Evolutionary conservation across 2,329 filamentous ascomycete genomes (phyloP), one percentile per base, ranked within the genome.

Genomic region (Mariannaea elegans): DNA sequence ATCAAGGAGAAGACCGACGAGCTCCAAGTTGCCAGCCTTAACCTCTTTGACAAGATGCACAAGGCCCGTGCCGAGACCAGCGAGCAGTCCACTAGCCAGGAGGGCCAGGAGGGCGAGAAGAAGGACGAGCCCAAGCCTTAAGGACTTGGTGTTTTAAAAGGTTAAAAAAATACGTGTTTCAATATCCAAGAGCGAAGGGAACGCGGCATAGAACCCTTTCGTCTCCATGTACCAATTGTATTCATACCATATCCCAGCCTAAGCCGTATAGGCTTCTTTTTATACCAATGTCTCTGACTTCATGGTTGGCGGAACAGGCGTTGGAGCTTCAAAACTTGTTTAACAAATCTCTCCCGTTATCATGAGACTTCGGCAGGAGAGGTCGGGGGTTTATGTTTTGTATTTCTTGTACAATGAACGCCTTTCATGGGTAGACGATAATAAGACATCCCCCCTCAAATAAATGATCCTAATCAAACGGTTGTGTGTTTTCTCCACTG

Each of bases 31-130:
- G 92, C 94, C 70, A 94, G 91, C 81, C 85, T 99, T 82, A 97
- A 92, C 82, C 89, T 98, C 75, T 98, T 99, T 80, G 95, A 98
- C 85, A 97, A 98, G 91, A 97, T 99, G 92, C 94, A 99, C 91
- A 96, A 97, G 87, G 93, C 94, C 70, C 90, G 92, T 72, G 78
- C 81, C 70, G 91, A 94, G 83, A 84, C 83, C 71, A 78, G 82
- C 74, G 67, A 72, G 59, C 79, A 83, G 75, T 75, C 80, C 85
- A 73, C 71, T 69, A 78, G 72, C 77, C 79, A 81, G 80, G 88
- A 91, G 77, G 88, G 72, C 77, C 79, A 81, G 80, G 88, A 91
- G 77, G 88, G 84, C 68, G 88, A 93, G 83, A 91, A 91, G 85
- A 93, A 93, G 87, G 85, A 84, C 67, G 87, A 90, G 80, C 84